Conservation (phyloP, 1,139 yeast species). For the Debaryomycetaceae sp. region DNA sequence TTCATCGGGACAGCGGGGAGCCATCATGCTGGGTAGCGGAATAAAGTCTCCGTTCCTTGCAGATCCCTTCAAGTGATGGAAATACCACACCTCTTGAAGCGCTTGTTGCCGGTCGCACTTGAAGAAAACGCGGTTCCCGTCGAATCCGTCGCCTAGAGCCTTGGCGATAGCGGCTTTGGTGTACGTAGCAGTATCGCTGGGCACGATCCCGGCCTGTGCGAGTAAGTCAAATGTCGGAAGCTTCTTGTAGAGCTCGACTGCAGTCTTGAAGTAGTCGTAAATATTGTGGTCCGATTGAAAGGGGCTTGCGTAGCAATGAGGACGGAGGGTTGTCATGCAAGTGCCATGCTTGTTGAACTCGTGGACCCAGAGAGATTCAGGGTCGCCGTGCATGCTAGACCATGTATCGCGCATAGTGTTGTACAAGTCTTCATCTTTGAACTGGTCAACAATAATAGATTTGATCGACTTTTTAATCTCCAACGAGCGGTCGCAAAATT, state of each 20-base stretch:
- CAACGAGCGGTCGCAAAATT: constrained; percentile 59
- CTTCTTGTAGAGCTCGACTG: constrained; percentile 51
- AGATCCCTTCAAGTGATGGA: constrained; percentile 69
- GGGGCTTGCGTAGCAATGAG: constrained; percentile 49
- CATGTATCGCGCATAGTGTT: constrained; percentile 51
- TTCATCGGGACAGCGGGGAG: constrained; percentile 53
- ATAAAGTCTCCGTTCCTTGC: constrained; percentile 52
- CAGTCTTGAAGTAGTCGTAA: constrained; percentile 63
- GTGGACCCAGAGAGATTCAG: constrained; percentile 77
- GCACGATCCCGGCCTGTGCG: constrained; percentile 55
- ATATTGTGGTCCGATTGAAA: constrained; percentile 45
- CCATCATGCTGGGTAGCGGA: constrained; percentile 49
- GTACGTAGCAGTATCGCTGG: constrained; percentile 52
- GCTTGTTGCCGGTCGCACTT: constrained; percentile 62
- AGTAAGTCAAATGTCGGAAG: constrained; percentile 69
- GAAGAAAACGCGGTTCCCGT: constrained; percentile 53
- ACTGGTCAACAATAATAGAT: constrained; percentile 33
- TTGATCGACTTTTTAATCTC: constrained; percentile 40
- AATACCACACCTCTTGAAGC: constrained; percentile 85
- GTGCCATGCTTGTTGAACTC: constrained; percentile 96
- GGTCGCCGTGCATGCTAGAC: constrained; percentile 70
- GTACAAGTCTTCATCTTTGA: constrained; percentile 42
- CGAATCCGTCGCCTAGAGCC: constrained; percentile 51
- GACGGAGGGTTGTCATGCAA: constrained; percentile 71
- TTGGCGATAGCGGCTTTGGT: constrained; percentile 50